A percentile compares a stretch with the other conserved stretches of the same genome.
Conservation (phyloP, 805 yeast species). For the Schwanniomyces polymorphus region DNA sequence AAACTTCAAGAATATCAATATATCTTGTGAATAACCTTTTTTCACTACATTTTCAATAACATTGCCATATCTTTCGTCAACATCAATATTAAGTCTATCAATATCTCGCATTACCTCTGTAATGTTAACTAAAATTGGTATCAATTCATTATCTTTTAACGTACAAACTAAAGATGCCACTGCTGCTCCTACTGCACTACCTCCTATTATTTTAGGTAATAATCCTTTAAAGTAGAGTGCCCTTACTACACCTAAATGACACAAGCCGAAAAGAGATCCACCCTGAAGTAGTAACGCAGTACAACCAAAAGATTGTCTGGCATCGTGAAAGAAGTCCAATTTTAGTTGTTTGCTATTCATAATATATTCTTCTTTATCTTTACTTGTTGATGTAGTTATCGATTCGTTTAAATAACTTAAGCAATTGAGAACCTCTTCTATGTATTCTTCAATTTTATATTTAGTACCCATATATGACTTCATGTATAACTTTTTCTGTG, state of each 20-base stretch:
- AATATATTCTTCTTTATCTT: conserved; percentile 30
- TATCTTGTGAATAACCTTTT: conserved; percentile 85
- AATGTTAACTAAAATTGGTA: conserved; percentile 40
- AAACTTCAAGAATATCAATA: conserved; percentile 73
- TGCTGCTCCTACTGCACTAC: conserved; percentile 92
- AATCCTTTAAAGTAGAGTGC: conserved; percentile 74
- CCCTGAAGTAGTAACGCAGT: conserved; percentile 93
- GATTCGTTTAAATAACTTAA: conserved; percentile 58
- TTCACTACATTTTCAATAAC: conserved; percentile 73
- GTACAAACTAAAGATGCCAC: conserved; percentile 86
- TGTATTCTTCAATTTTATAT: conserved; percentile 81
- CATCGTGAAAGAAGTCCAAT: conserved; percentile 79
- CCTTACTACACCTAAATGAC: conserved; percentile 90
- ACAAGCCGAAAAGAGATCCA: conserved; percentile 90
- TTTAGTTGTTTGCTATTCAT: conserved; percentile 57
- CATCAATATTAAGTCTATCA: conserved; percentile 52
- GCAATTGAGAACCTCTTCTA: conserved; percentile 70
- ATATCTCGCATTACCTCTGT: conserved; percentile 43
- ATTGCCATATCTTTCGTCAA: conserved; percentile 61
- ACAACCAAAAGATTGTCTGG: conserved; percentile 82
- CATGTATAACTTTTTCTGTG: conserved; percentile 74
- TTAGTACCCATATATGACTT: conserved; percentile 89
- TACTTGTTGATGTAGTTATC: conserved; percentile 24
- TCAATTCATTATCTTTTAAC: conserved; percentile 63
- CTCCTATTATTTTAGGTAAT: conserved; percentile 83